Conservation (phyloP, 345 rosid genomes). For the Laguncularia racemosa region DNA sequence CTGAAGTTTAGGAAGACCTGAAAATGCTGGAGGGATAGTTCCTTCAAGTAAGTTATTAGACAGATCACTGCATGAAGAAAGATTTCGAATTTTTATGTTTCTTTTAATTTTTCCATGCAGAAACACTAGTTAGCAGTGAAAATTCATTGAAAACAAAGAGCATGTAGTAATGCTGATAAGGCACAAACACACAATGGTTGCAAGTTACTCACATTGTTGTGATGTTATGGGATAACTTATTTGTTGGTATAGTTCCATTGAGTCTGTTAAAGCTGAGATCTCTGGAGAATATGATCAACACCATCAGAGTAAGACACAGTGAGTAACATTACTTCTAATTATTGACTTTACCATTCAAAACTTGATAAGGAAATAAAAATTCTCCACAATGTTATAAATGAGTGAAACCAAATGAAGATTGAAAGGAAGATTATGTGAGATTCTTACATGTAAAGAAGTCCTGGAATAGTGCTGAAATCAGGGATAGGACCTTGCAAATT, state of each 20-base stretch:
- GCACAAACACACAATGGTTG: too few relatives aligned
- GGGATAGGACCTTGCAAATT: constrained; percentile 80
- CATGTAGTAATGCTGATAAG: too few relatives aligned
- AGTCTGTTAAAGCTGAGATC: constrained; percentile 81
- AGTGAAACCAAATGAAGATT: background rate
- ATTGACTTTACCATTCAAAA: background rate
- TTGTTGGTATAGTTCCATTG: constrained; percentile 61
- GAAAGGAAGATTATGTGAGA: background rate
- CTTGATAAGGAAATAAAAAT: background rate
- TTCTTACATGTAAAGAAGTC: constrained; percentile 81
- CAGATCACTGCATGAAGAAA: constrained; percentile 32
- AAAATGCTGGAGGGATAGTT: constrained; percentile 41
- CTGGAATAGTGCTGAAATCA: constrained; percentile 59
- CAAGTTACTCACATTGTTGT: constrained; percentile 67
- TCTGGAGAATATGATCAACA: constrained; percentile 27
- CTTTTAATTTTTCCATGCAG: background rate
- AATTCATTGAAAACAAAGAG: background rate
- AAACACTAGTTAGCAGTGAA: background rate
- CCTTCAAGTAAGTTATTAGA: constrained; percentile 46
- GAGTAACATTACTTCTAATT: background rate
- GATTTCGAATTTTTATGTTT: background rate
- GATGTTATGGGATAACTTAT: constrained; percentile 49
- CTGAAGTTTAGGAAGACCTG: constrained; percentile 50
- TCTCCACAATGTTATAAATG: background rate
- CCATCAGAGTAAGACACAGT: background rate